Conservation (phyloP, 208 protist species). For the Leishmania lainsoni region DNA sequence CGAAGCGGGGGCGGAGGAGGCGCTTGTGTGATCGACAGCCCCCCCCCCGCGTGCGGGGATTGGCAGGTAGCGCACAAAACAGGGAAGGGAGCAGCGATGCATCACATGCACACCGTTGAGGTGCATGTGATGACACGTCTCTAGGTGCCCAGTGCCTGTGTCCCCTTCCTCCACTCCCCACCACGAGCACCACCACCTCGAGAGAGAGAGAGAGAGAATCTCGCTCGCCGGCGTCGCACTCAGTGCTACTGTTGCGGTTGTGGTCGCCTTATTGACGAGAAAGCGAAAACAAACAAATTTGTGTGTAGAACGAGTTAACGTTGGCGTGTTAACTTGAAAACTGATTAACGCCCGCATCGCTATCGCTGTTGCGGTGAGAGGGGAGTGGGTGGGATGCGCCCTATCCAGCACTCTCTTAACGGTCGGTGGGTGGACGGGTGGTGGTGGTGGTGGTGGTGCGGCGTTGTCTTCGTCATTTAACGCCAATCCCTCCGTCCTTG, state of each 20-base stretch:
- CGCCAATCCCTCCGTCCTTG: neutral
- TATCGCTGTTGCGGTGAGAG: neutral
- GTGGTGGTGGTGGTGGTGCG: neutral
- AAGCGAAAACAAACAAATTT: no score
- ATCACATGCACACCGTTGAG: neutral
- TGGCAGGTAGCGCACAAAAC: no score
- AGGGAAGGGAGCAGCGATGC: neutral
- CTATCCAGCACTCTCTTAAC: neutral
- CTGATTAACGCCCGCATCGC: neutral
- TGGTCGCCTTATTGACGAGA: no score
- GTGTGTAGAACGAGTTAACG: neutral
- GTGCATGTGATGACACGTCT: neutral
- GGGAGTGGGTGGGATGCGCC: neutral
- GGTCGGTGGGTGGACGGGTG: neutral
- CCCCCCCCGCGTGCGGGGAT: neutral
- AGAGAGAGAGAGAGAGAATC: neutral
- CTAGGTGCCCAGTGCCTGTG: neutral
- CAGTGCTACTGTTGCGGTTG: neutral
- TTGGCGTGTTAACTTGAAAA: neutral
- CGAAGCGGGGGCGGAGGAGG: neutral
- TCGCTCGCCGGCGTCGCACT: neutral
- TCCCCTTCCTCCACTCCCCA: neutral
- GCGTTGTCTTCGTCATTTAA: neutral
- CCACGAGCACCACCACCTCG: neutral
- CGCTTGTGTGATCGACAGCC: neutral